These are phyloP conservation scores for Ogataea methanolica DNA, from an alignment of 805 yeast genomes.

Conservation along the genomic window DNA sequence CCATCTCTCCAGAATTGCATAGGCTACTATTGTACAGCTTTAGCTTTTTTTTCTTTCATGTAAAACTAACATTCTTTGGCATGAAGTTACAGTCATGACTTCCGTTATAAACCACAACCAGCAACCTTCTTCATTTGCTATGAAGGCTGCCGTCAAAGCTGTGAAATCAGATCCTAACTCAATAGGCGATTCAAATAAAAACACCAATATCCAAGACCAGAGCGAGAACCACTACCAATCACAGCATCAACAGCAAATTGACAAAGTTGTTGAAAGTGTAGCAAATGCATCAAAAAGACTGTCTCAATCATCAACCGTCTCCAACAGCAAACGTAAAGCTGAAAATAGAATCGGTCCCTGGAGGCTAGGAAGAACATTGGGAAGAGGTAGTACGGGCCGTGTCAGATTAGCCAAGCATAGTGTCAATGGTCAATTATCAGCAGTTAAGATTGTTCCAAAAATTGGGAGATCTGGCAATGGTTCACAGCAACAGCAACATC, in stretches of 20 bases:
- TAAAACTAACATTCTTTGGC: neutral
- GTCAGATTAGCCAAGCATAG: slow-evolving; percentile 71
- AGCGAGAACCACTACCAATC: neutral
- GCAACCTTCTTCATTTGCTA: slow-evolving; percentile 21
- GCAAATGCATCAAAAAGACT: slow-evolving; percentile 34
- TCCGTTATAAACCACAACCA: slow-evolving; percentile 5
- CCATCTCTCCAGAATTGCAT: too few species aligned
- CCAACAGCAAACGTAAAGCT: slow-evolving; percentile 30
- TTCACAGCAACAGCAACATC: slow-evolving; percentile 10
- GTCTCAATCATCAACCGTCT: slow-evolving; percentile 37
- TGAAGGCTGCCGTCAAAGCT: slow-evolving; percentile 23
- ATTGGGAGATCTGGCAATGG: slow-evolving; percentile 20
- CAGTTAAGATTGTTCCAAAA: slow-evolving; percentile 79
- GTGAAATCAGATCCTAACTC: slow-evolving; percentile 1
- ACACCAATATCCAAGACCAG: slow-evolving; percentile 4
- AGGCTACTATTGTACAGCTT: neutral
- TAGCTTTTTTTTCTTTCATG: neutral
- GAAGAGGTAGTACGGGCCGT: slow-evolving; percentile 80
- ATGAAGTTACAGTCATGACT: neutral
- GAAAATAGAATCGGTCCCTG: slow-evolving; percentile 68
- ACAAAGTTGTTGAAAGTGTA: slow-evolving; percentile 39
- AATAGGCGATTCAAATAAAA: neutral
- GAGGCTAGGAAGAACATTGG: slow-evolving; percentile 74
- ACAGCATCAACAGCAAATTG: slow-evolving; percentile 17
- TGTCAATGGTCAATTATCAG: slow-evolving; percentile 69